Conservation (phyloP, 2,329 filamentous ascomycete species). For the Diaporthe amygdali region DNA sequence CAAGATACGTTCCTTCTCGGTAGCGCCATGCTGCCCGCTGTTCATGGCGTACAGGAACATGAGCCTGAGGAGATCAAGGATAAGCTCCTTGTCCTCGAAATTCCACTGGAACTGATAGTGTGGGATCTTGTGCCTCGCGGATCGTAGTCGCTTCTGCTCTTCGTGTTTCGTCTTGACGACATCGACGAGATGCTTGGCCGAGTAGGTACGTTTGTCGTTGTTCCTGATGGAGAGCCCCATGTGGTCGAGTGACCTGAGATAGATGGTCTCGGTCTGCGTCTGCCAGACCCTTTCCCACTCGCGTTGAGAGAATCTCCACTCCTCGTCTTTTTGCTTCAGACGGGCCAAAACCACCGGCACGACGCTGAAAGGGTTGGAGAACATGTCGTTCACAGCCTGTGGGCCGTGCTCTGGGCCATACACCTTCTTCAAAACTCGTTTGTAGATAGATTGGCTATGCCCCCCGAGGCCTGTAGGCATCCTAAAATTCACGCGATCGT, state of each 20-base stretch:
- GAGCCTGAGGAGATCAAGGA: conserved; percentile 66
- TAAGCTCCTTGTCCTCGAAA: conserved; percentile 73
- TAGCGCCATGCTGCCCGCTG: conserved; percentile 72
- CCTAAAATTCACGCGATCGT: conserved; percentile 75
- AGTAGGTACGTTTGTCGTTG: conserved; percentile 88
- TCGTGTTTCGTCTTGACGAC: conserved; percentile 93
- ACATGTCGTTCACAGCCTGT: conserved; percentile 87
- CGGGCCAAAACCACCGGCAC: conserved; percentile 87
- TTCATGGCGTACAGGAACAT: conserved; percentile 70
- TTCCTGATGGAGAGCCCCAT: conserved; percentile 91
- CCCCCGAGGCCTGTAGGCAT: conserved; percentile 86
- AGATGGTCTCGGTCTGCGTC: conserved; percentile 91
- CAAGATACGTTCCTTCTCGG: conserved; percentile 75
- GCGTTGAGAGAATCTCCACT: conserved; percentile 95
- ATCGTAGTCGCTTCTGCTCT: conserved; percentile 79
- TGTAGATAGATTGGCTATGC: conserved; percentile 95
- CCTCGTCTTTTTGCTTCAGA: conserved; percentile 94
- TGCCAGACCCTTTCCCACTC: conserved; percentile 99
- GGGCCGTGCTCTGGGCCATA: conserved; percentile 86
- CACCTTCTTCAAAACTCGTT: conserved; percentile 96
- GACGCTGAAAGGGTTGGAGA: conserved; percentile 81
- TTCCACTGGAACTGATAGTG: conserved; percentile 78
- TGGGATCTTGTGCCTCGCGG: conserved; percentile 60
- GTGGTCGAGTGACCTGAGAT: conserved; percentile 95
- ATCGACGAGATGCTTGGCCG: conserved; percentile 86